These are phyloP conservation scores for Metschnikowia picachoensis DNA, from an alignment of 805 yeast genomes.

Conservation along the genomic window DNA sequence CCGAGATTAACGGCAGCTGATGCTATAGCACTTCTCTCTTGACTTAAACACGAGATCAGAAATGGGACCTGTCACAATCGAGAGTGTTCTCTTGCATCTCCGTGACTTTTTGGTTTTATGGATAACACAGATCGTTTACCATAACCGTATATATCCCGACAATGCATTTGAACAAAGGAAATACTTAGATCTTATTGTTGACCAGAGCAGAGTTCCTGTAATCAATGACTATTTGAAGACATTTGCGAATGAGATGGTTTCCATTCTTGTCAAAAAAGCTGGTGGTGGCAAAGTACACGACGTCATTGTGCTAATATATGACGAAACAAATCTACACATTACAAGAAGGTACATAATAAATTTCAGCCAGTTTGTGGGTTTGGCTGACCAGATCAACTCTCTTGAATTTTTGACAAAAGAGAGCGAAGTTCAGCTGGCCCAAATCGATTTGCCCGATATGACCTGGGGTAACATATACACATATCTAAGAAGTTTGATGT, in stretches of 20 bases:
- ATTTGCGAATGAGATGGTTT: constrained; percentile 29
- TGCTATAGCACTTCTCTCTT: not conserved
- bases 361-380: constrained; percentile 29
- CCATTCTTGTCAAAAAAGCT: constrained; percentile 15
- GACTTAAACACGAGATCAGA: not conserved
- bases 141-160: constrained; percentile 49
- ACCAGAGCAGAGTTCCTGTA: constrained; percentile 44
- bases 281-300: constrained; percentile 29
- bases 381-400: constrained; percentile 16
- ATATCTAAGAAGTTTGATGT: constrained; percentile 28
- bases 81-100: constrained; percentile 31
- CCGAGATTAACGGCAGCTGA: too few species aligned
- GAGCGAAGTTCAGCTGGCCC: constrained; percentile 21
- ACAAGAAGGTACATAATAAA: constrained; percentile 37
- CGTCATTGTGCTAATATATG: constrained; percentile 36
- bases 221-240: constrained; percentile 42
- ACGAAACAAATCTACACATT: constrained; percentile 25
- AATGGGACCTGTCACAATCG: constrained; percentile 21
- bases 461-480: constrained; percentile 33
- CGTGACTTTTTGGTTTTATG: constrained; percentile 49
- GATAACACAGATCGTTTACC: constrained; percentile 53
- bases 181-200: constrained; percentile 41
- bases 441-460: constrained; percentile 23
- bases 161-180: constrained; percentile 44
- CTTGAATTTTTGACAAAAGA: constrained; percentile 15